Conservation (phyloP, 106 monocot species). For the Dioscorea dumetorum region DNA sequence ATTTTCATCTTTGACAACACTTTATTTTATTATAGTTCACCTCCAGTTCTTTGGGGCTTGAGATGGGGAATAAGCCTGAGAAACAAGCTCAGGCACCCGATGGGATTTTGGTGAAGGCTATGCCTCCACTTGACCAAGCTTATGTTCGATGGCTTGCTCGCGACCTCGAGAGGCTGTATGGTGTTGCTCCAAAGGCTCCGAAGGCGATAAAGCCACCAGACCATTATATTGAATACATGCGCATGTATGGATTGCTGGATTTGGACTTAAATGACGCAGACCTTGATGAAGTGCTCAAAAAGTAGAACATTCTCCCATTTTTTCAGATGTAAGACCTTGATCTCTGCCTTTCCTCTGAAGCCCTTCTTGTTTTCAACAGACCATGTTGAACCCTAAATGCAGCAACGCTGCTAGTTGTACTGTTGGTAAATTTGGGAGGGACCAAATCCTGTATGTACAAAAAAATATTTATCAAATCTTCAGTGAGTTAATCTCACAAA, state of each 20-base stretch:
- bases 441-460: too few relatives aligned
- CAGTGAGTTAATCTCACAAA: too few relatives aligned
- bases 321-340: too few relatives aligned
- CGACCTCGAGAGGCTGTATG: conserved; percentile 50
- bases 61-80: conserved; percentile 65
- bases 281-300: conserved; percentile 37
- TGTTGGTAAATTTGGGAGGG: too few relatives aligned
- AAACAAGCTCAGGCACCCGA: conserved; percentile 23
- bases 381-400: too few relatives aligned
- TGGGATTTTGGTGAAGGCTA: conserved; percentile 43
- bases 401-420: too few relatives aligned
- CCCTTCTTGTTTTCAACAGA: too few relatives aligned
- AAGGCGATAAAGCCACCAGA: conserved; percentile 61
- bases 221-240: conserved; percentile 68
- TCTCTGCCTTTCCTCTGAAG: too few relatives aligned
- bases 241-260: conserved; percentile 55
- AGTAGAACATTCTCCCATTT: background rate
- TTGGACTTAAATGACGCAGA: conserved; percentile 68
- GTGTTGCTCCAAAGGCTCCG: conserved; percentile 36
- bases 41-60: background rate
- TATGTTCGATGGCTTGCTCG: conserved; percentile 50
- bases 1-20: too few relatives aligned
- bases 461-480: too few relatives aligned
- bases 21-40: too few relatives aligned
- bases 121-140: conserved; percentile 57